Evolutionary conservation across 768 basidiomycete genomes (phyloP).

Genomic region (Trametes coccinea): DNA sequence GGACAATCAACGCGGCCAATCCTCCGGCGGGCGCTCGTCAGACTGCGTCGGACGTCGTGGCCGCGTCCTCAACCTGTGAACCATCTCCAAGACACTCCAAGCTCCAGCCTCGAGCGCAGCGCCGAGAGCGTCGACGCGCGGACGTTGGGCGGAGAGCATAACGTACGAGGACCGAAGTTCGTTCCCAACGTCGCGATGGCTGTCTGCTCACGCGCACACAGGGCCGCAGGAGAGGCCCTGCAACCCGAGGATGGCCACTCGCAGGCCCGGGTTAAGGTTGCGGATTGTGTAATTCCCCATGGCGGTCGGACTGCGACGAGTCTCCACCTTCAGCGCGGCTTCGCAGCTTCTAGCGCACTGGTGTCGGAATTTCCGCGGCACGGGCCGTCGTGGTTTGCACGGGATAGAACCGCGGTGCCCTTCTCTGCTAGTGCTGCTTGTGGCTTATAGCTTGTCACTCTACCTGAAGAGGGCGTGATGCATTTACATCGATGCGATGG

Average conservation of each 20-base stretch:
- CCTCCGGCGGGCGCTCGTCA: background rate
- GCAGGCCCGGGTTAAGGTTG: slow-evolving; percentile 6
- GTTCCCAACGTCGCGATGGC: slow-evolving; percentile 10
- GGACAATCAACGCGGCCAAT: background rate
- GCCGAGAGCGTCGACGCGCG: too few species aligned
- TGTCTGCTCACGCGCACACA: background rate
- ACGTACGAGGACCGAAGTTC: background rate
- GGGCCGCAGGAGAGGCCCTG: background rate
- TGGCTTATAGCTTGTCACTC: background rate
- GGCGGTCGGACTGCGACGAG: slow-evolving; percentile 13
- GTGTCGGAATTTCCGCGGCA: slow-evolving; percentile 18
- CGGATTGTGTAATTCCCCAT: slow-evolving; percentile 7
- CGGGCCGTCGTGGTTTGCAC: background rate
- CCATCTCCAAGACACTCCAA: too few species aligned
- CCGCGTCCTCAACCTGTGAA: background rate
- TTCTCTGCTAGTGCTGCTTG: background rate
- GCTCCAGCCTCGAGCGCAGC: too few species aligned
- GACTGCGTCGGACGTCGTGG: too few species aligned
- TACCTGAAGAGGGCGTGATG: background rate
- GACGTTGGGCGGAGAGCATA: too few species aligned
- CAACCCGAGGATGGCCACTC: background rate
- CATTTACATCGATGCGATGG: too few species aligned
- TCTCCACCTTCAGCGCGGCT: slow-evolving; percentile 9
- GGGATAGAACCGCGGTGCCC: background rate
- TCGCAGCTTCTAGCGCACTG: slow-evolving; percentile 17